Evolutionary conservation across 352 stramenopile species (phyloP).

Genomic region (Pythium vanterpoolii): DNA sequence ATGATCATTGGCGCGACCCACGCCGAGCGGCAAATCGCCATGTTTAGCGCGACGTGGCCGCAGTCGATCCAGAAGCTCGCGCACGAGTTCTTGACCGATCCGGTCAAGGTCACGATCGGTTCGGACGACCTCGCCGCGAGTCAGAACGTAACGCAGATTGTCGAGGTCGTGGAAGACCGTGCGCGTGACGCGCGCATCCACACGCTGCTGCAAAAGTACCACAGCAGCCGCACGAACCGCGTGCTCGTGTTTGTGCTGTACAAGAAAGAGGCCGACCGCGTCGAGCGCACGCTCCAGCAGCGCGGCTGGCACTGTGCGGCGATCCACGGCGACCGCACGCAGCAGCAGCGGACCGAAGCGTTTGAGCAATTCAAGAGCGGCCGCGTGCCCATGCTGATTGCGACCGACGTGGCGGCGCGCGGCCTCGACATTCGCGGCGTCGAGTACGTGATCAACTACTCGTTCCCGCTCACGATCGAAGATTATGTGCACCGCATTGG

Average conservation of each 20-base stretch:
- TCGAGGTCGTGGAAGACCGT: slow-evolving; percentile 94
- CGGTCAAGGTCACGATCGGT: slow-evolving; percentile 92
- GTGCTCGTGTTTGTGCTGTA: slow-evolving; percentile 98
- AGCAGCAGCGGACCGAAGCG: slow-evolving; percentile 89
- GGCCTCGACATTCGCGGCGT: slow-evolving; percentile 97
- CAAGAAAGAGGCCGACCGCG: slow-evolving; percentile 97
- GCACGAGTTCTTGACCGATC: slow-evolving; percentile 93
- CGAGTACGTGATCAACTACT: slow-evolving; percentile 97
- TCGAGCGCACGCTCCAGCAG: slow-evolving; percentile 92
- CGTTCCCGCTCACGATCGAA: slow-evolving; percentile 97
- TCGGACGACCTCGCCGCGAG: slow-evolving; percentile 96
- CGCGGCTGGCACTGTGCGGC: slow-evolving; percentile 91
- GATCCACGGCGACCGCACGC: slow-evolving; percentile 96
- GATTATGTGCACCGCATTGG: slow-evolving; percentile 97
- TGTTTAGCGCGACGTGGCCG: slow-evolving; percentile 98
- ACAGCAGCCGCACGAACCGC: slow-evolving; percentile 88
- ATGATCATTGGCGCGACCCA: slow-evolving; percentile 82
- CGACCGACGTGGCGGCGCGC: slow-evolving; percentile 96
- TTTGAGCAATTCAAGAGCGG: slow-evolving; percentile 96
- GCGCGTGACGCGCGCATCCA: slow-evolving; percentile 85
- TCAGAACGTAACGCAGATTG: slow-evolving; percentile 93
- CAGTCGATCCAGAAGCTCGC: slow-evolving; percentile 96
- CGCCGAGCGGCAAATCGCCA: slow-evolving; percentile 91
- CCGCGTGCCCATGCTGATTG: slow-evolving; percentile 92
- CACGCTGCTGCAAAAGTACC: slow-evolving; percentile 92